These are phyloP conservation scores for Paspalum vaginatum DNA, from an alignment of 176 grass and related monocot genomes.

Conservation along the genomic window DNA sequence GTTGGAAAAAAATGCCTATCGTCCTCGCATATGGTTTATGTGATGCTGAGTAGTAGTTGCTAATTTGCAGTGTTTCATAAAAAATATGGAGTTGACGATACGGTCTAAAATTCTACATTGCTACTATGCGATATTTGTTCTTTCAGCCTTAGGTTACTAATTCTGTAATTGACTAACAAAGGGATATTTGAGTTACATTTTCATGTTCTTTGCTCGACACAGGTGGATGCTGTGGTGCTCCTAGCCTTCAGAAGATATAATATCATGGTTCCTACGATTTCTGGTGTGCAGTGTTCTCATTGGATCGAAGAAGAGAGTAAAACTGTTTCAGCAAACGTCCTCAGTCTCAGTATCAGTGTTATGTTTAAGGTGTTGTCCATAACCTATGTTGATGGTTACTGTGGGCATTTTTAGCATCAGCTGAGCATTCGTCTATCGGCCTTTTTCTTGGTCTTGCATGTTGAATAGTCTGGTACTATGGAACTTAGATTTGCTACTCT, in stretches of 20 bases:
- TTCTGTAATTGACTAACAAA: not conserved
- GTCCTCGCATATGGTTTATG: not conserved
- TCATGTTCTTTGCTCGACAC: constrained; percentile 11
- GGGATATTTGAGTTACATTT: not conserved
- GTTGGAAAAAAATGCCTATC: not conserved
- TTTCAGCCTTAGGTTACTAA: not conserved
- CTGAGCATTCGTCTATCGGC: not conserved
- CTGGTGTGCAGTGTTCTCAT: constrained; percentile 40
- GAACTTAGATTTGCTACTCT: not conserved
- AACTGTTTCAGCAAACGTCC: not conserved
- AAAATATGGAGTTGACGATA: not conserved
- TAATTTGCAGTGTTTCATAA: not conserved
- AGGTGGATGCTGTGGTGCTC: constrained; percentile 35
- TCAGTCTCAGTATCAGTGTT: not conserved
- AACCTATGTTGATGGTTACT: not conserved
- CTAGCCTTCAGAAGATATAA: constrained; percentile 37
- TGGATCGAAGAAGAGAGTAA: constrained; percentile 18
- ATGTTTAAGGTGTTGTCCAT: not conserved
- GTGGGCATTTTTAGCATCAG: not conserved
- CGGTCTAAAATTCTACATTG: not conserved
- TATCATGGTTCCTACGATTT: constrained; percentile 30
- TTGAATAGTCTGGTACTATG: constrained; percentile 37
- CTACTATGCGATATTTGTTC: not conserved
- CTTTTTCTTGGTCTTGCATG: constrained; percentile 21
- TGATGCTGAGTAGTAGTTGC: not conserved